These are phyloP conservation scores for Taphrina pruni DNA, from an alignment of 1,139 yeast genomes.

Conservation along the genomic window DNA sequence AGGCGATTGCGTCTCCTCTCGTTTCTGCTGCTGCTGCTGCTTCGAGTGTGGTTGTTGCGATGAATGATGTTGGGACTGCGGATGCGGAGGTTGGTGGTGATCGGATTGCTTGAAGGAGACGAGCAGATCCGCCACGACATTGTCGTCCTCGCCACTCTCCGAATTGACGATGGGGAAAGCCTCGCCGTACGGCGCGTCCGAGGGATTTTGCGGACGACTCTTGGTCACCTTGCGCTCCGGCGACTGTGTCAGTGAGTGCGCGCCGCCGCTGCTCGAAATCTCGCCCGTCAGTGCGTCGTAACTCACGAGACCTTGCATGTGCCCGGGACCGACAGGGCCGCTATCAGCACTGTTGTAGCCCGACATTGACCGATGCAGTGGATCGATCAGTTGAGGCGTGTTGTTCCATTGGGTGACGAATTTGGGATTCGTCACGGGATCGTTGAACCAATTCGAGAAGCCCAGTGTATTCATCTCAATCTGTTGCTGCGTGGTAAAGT, in stretches of 20 bases:
- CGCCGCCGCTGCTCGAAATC: conserved; percentile 6
- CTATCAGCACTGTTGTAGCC: too few species aligned
- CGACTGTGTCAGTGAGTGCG: background rate
- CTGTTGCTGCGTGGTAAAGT: conserved; percentile 21
- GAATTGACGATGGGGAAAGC: conserved; percentile 19
- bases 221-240: background rate
- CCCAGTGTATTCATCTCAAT: conserved; percentile 25
- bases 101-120: conserved; percentile 24
- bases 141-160: conserved; percentile 8
- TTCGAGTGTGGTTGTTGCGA: background rate
- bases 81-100: background rate
- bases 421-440: conserved; percentile 13
- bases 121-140: conserved; percentile 13
- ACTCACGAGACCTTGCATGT: background rate
- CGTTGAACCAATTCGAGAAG: conserved; percentile 30
- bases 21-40: background rate
- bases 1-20: conserved; percentile 2
- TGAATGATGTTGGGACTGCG: too few species aligned
- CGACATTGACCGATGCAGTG: background rate
- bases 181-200: conserved; percentile 22
- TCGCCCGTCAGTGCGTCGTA: conserved; percentile 7
- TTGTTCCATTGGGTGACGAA: conserved; percentile 5
- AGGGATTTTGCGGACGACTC: background rate
- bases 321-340: background rate
- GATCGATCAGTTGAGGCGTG: background rate